Conservation (phyloP, 345 rosid genomes). For the Gossypium longicalyx region DNA sequence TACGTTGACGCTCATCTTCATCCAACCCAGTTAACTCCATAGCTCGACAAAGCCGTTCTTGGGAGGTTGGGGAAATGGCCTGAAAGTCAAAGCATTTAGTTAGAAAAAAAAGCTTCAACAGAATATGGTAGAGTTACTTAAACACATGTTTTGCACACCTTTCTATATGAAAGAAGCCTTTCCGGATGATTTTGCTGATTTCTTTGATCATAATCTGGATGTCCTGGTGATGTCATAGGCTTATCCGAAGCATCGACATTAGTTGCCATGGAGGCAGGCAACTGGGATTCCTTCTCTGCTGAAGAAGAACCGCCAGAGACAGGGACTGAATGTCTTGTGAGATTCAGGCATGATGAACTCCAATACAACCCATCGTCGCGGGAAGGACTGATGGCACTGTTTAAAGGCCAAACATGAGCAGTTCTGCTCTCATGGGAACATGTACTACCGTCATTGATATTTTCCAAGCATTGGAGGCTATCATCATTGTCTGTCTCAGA, state of each 20-base stretch:
- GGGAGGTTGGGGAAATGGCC: conserved; percentile 80
- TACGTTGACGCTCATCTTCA: conserved; percentile 45
- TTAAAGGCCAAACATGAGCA: conserved; percentile 27
- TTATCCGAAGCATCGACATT: conserved; percentile 21
- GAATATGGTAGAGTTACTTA: not conserved
- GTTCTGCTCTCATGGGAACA: conserved; percentile 23
- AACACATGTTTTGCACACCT: conserved; percentile 37
- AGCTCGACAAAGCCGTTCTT: conserved; percentile 58
- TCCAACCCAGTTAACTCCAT: conserved; percentile 42
- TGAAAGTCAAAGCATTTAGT: conserved; percentile 33
- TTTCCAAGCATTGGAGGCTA: conserved; percentile 17
- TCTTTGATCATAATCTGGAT: conserved; percentile 18
- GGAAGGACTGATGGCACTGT: conserved; percentile 24
- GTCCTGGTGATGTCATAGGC: conserved; percentile 17
- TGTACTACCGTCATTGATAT: conserved; percentile 15
- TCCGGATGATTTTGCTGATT: conserved; percentile 39
- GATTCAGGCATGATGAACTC: conserved; percentile 20
- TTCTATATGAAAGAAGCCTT: conserved; percentile 60
- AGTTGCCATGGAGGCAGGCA: conserved; percentile 19
- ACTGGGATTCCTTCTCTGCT: conserved; percentile 21
- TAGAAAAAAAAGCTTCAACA: conserved; percentile 14
- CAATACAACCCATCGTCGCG: conserved; percentile 17
- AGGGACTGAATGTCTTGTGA: conserved; percentile 20
- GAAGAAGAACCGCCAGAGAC: conserved; percentile 21
- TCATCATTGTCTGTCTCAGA: conserved; percentile 13